Base-by-base conservation (phyloP, 2,329 filamentous ascomycete genomes). In the Ceratocystis colombiana region DNA sequence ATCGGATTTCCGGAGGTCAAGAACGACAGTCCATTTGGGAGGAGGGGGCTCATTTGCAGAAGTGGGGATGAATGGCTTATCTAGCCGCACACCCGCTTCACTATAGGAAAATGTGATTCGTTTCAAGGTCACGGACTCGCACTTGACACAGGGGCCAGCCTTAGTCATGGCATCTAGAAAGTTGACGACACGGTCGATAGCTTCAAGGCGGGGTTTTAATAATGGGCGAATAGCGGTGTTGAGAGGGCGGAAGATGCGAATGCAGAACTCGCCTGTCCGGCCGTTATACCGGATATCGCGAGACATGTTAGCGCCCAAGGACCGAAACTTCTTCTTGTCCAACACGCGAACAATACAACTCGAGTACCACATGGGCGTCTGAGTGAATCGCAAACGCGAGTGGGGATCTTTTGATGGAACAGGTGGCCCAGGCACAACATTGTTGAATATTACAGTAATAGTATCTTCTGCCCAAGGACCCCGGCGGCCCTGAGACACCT, bases 41-140 rank as follows among this genome's bases (percentile, higher is more conserved):
- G n/a, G 25, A n/a, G 20, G 22, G 15, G 48, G 48, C 22, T 22
- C 22, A 6, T 53, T 53, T 10, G 22, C 48, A 12, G 50, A 45
- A 1, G 44, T 22, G 20, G 62, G 30, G 8, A 65, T 64, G 10
- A 25, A 46, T 5, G 37, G 61, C 22, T 59, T 55, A 15, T 63
- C 64, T 4, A 68, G 61, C 10, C 70, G 65, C 12, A 48, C 41
- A 22, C 67, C 33, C 55, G 70, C 33, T 66, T 77, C 73, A 64
- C 78, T 78, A 73, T 94, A 95, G n/a, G 79, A 82, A 73, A 94
- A 90, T 2, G 81, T 77, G 5, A 94, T 80, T 68, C 82, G 78
- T 70, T 79, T 78, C 66, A 93, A 77, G 17, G 82, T 84, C 66
- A 87, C 79, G 50, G 80, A 77, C 70, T 86, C 80, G 72, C 82